Evolutionary conservation across 495 filamentous ascomycete genomes (phyloP).

Genomic region (Aspergillus incahuasiensis): DNA sequence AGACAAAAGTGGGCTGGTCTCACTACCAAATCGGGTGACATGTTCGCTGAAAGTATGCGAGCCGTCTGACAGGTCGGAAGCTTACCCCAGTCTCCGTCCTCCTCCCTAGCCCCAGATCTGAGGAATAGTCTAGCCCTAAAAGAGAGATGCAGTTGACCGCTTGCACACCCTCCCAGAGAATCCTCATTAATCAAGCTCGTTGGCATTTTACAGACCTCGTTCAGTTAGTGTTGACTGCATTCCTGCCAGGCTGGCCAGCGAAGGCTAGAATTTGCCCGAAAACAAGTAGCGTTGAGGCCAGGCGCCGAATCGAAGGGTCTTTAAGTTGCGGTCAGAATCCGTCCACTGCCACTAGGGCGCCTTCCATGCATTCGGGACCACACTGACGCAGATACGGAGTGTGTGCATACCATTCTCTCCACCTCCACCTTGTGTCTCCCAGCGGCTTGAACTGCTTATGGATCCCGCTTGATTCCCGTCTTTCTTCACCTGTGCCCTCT

Average conservation of each 20-base stretch:
- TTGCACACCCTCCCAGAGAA: not conserved
- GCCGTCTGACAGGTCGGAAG: not conserved
- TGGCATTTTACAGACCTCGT: not conserved
- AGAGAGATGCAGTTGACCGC: not conserved
- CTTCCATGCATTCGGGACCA: not conserved
- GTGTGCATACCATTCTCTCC: too few relatives aligned
- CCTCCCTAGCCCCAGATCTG: too few relatives aligned
- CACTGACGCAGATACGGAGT: not conserved
- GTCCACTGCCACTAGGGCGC: not conserved
- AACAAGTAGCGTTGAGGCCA: not conserved
- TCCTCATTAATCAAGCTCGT: not conserved
- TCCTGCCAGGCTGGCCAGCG: not conserved
- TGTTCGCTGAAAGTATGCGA: too few relatives aligned
- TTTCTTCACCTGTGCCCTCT: not conserved
- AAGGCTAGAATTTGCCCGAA: not conserved
- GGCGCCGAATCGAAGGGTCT: not conserved
- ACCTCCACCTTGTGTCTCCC: slow-evolving; percentile 33
- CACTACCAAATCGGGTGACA: too few relatives aligned
- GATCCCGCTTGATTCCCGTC: not conserved
- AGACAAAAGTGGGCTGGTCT: not conserved
- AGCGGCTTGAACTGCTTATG: slow-evolving; percentile 19
- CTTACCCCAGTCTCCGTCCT: too few relatives aligned
- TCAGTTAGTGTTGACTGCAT: not conserved
- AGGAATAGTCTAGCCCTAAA: not conserved
- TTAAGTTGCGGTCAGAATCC: slow-evolving; percentile 3